Conservation (phyloP, 495 filamentous ascomycete species). For the Talaromyces proteolyticus region DNA sequence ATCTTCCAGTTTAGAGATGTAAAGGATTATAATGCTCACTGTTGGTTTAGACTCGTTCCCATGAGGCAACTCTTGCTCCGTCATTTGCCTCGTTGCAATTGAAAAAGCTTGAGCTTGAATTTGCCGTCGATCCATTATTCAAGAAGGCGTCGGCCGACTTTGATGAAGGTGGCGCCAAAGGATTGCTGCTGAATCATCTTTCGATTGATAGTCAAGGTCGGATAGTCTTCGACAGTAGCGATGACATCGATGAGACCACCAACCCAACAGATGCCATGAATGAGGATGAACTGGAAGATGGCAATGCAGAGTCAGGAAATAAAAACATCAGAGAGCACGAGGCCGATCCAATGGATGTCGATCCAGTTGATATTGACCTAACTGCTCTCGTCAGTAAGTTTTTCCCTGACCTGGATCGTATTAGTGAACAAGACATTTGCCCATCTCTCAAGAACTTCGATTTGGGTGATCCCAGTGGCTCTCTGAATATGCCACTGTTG, state of each 20-base stretch:
- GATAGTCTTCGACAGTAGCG: slow-evolving; percentile 97
- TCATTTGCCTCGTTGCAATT: slow-evolving; percentile 84
- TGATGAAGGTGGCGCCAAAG: slow-evolving; percentile 96
- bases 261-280: slow-evolving; percentile 44
- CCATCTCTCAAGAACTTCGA: slow-evolving; percentile 91
- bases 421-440: slow-evolving; percentile 89
- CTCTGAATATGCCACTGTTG: slow-evolving; percentile 84
- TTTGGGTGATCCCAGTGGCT: slow-evolving; percentile 76
- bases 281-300: slow-evolving; percentile 24
- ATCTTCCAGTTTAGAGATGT: background rate
- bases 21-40: background rate
- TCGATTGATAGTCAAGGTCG: slow-evolving; percentile 85
- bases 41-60: slow-evolving; percentile 54
- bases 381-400: slow-evolving; percentile 66
- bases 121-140: slow-evolving; percentile 94
- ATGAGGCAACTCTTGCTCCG: slow-evolving; percentile 85
- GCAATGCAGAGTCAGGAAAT: slow-evolving; percentile 27
- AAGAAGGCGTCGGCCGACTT: slow-evolving; percentile 98
- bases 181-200: slow-evolving; percentile 88
- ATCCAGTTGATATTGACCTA: slow-evolving; percentile 72
- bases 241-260: slow-evolving; percentile 65
- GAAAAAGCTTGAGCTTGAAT: slow-evolving; percentile 96
- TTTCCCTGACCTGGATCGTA: slow-evolving; percentile 72
- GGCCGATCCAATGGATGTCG: slow-evolving; percentile 28
- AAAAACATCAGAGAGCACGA: slow-evolving; percentile 29